A percentile compares a stretch with the other conserved stretches of the same genome.
phyloP scores from a whole-genome alignment of 2,329 filamentous ascomycete genomes.

The Byssothecium circinans region DNA sequence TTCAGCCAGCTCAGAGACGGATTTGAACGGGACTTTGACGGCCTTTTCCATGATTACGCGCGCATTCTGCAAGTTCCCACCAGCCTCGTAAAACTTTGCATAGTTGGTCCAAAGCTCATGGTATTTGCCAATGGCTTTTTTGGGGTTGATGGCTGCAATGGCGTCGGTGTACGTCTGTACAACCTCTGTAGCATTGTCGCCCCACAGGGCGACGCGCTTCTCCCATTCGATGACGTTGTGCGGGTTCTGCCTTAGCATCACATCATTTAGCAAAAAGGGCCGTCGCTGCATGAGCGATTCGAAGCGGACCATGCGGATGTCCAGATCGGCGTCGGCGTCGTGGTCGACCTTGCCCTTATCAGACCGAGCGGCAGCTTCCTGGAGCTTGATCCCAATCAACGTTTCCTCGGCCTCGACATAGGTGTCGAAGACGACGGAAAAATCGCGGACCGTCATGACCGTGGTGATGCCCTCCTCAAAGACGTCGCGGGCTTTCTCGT shows the following conservation, averaged over 20 bases:
- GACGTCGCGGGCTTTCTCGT: conserved; percentile 87
- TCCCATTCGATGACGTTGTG: conserved; percentile 97
- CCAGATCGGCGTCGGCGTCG: conserved; percentile 88
- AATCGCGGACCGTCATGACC: conserved; percentile 98
- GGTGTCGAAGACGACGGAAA: conserved; percentile 92
- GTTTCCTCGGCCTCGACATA: conserved; percentile 98
- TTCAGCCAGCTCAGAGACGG: conserved; percentile 92
- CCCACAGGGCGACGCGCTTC: conserved; percentile 94
- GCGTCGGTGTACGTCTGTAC: conserved; percentile 94
- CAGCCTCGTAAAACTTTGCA: conserved; percentile 93
- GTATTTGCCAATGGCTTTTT: conserved; percentile 90
- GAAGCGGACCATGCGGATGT: conserved; percentile 96
- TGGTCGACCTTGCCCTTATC: conserved; percentile 77
- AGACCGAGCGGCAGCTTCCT: conserved; percentile 77
- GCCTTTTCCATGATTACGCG: conserved; percentile 96
- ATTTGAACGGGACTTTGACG: conserved; percentile 96
- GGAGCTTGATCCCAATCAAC: conserved; percentile 88
- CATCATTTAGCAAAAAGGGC: conserved; percentile 95
- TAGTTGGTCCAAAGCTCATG: conserved; percentile 96
- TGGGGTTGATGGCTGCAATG: conserved; percentile 88
- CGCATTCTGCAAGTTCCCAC: conserved; percentile 80
- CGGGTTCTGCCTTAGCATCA: conserved; percentile 90
- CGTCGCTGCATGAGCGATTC: conserved; percentile 97
- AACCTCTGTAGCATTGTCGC: conserved; percentile 85
- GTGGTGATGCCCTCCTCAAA: conserved; percentile 97